A percentile compares a stretch with the other conserved stretches of the same genome.
These are phyloP conservation scores for Solanum paucissectum DNA, from an alignment of 257 asterid species.

Conservation along the genomic window DNA sequence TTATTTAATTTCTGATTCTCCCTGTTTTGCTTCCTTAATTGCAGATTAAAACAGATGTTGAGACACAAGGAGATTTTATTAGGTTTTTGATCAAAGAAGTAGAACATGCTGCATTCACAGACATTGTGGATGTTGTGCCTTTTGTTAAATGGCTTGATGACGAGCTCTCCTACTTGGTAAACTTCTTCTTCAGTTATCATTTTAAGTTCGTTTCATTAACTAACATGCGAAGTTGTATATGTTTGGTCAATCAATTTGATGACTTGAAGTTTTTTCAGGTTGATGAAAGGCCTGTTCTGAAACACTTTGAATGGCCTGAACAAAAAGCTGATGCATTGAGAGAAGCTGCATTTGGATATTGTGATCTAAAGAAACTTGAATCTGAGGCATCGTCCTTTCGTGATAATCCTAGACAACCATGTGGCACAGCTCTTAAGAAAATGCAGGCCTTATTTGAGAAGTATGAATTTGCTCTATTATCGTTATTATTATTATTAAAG, in stretches of 20 bases:
- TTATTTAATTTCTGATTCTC: neutral
- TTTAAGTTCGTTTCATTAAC: neutral
- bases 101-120: constrained; percentile 69
- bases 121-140: constrained; percentile 86
- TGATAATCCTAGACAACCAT: constrained; percentile 74
- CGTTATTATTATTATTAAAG: neutral
- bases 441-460: constrained; percentile 88
- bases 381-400: constrained; percentile 63
- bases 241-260: neutral
- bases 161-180: constrained; percentile 87
- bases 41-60: constrained; percentile 94
- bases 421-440: constrained; percentile 72
- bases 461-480: constrained; percentile 17
- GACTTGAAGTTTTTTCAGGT: constrained; percentile 29
- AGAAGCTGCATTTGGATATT: constrained; percentile 96
- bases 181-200: neutral
- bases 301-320: constrained; percentile 98
- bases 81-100: constrained; percentile 86
- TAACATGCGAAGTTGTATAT: neutral
- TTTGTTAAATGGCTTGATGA: constrained; percentile 99
- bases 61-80: constrained; percentile 91
- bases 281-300: constrained; percentile 98
- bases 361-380: constrained; percentile 86
- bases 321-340: constrained; percentile 88
- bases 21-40: constrained; percentile 3